Base-by-base conservation (phyloP, 2,329 filamentous ascomycete species). In the Clarireedia sp. region DNA sequence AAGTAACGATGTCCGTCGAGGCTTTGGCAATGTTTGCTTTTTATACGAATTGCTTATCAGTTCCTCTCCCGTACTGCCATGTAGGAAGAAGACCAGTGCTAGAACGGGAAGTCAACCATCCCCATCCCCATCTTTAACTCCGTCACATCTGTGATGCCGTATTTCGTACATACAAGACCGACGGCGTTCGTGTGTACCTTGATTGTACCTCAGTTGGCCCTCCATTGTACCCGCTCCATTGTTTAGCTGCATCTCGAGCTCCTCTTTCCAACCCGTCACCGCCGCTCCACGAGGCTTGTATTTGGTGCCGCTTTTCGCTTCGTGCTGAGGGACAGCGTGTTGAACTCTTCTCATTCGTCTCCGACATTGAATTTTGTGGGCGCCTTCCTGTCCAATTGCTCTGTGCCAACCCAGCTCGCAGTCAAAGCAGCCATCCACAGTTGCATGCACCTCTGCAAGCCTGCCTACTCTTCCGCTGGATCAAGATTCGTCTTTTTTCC, bases 401-500 rank as follows among this genome's bases (percentile, higher is more conserved):
- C 51, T 53, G 51, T 53, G 51, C 51, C 51, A 53, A 48, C 51
- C 51, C 38, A n/a, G 51, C 37, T 8, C 43, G 24, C 10, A 7
- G 24, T 19, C 51, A 53, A 52, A 53, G 51, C 51, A 53, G 51
- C 51, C 17, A 29, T 10, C 50, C 40, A 52, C 10, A 19, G 19
- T 37, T 46, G 19, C 36, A 38, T 52, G 48, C 48, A 52, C 21
- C 38, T 16, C 16, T 46, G 38, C 38, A 33, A 12, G 29, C 29
- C 29, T 33, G 9, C 29, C 29, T 33, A 10, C 29, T 12, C 29
- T 33, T 33, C 38, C 38, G 19, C 38, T 41, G 14, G 38, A 41
- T 41, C 38, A 41, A 41, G n/a, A 41, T 41, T 37, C 46, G 26
- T 16, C 36, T 45, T 36, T 12, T 38, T n/a, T 29, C 21, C 43